Conservation (phyloP, 345 rosid species). For the Heritiera littoralis region DNA sequence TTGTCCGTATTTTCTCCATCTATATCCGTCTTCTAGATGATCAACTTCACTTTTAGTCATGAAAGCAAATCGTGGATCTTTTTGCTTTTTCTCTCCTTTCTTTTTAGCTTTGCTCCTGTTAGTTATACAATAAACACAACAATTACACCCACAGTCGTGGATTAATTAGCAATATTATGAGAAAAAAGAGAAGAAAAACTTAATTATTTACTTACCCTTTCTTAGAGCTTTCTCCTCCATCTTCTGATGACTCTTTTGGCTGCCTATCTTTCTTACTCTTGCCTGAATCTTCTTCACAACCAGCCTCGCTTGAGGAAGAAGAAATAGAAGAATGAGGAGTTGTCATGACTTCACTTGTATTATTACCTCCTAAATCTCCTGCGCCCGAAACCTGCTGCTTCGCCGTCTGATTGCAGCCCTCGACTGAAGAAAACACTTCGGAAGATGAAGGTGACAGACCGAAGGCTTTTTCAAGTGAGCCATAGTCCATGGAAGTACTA, state of each 20-base stretch:
- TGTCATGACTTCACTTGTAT: slow-evolving; percentile 31
- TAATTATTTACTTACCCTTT: slow-evolving; percentile 43
- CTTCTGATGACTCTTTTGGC: slow-evolving; percentile 34
- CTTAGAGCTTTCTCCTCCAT: slow-evolving; percentile 52
- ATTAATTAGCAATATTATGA: no score
- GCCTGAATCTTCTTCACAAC: slow-evolving; percentile 56
- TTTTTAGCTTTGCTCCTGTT: slow-evolving; percentile 54
- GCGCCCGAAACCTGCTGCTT: slow-evolving; percentile 26
- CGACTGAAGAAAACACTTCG: slow-evolving; percentile 48
- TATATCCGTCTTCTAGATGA: slow-evolving; percentile 84
- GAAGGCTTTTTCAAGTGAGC: slow-evolving; percentile 53
- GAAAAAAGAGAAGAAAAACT: background rate
- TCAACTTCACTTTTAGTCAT: slow-evolving; percentile 85
- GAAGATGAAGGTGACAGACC: slow-evolving; percentile 54
- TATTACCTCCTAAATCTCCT: slow-evolving; percentile 27
- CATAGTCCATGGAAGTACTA: slow-evolving; percentile 47
- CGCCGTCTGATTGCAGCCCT: slow-evolving; percentile 33
- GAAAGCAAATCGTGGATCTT: slow-evolving; percentile 77
- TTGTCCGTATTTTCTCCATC: slow-evolving; percentile 94
- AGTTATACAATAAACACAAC: slow-evolving; percentile 10
- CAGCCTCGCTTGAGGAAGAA: slow-evolving; percentile 66
- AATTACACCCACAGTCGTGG: background rate
- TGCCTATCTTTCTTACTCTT: slow-evolving; percentile 43
- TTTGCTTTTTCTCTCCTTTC: slow-evolving; percentile 57
- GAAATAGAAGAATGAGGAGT: slow-evolving; percentile 61